Percentiles rank a stretch among this genome's conserved stretches.
These are phyloP conservation scores for Naganishia onofrii DNA, from an alignment of 768 basidiomycete genomes.

Conservation along the genomic window DNA sequence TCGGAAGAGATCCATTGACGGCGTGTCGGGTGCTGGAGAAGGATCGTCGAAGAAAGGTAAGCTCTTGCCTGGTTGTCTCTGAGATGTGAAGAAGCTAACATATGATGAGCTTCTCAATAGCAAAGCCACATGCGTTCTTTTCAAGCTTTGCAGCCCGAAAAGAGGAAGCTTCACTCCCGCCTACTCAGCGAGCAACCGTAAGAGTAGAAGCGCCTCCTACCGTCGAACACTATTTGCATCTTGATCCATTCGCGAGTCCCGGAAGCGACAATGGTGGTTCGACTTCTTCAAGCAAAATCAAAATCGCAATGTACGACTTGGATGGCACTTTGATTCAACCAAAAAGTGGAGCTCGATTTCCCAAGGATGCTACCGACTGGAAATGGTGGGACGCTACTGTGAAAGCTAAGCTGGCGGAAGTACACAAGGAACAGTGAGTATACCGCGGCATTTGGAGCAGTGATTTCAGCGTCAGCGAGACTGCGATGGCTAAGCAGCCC, in stretches of 20 bases:
- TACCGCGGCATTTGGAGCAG: background rate
- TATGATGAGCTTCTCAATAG: background rate
- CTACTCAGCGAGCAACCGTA: background rate
- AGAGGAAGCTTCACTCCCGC: constrained; percentile 11
- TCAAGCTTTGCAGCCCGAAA: constrained; percentile 20
- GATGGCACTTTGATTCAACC: constrained; percentile 71
- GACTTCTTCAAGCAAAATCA: constrained; percentile 42
- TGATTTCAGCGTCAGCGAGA: background rate
- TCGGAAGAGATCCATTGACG: background rate
- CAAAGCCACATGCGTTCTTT: constrained; percentile 19
- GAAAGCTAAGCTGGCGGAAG: constrained; percentile 63
- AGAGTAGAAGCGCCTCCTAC: constrained; percentile 40
- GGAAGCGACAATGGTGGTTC: background rate
- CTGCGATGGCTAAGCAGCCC: background rate
- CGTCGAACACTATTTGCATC: constrained; percentile 46
- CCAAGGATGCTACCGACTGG: constrained; percentile 58
- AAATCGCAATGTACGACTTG: constrained; percentile 72
- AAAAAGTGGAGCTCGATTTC: constrained; percentile 50
- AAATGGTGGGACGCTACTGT: constrained; percentile 72
- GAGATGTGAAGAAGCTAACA: background rate
- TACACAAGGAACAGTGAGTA: constrained; percentile 63
- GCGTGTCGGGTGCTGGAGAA: background rate
- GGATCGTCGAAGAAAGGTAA: constrained; percentile 9
- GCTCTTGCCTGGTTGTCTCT: background rate
- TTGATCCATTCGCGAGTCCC: constrained; percentile 42